These are phyloP conservation scores for Metarhizium sp. DNA, from an alignment of 2,329 filamentous ascomycete species.

Conservation along the genomic window DNA sequence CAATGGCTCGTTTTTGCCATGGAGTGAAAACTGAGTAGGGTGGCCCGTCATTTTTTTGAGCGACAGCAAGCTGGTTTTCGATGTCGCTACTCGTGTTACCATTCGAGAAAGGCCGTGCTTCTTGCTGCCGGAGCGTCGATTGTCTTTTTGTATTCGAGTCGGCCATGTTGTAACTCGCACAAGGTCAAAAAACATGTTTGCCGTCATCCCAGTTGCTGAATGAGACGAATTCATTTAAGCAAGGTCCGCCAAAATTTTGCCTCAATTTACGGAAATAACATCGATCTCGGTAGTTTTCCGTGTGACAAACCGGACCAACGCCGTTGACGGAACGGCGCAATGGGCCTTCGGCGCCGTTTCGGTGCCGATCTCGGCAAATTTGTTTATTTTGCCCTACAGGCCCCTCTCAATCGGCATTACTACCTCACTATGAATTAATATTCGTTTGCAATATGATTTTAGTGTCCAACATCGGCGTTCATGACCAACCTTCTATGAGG, in stretches of 20 bases:
- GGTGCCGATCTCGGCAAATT: constrained; percentile 16
- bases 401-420: not conserved
- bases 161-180: not conserved
- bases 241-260: not conserved
- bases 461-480: not conserved
- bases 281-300: not conserved
- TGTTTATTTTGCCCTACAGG: not conserved
- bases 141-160: not conserved
- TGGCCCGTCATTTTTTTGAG: constrained; percentile 4
- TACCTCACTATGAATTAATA: not conserved
- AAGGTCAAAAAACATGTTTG: not conserved
- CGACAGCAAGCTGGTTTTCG: constrained; percentile 9
- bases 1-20: constrained; percentile 31
- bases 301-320: not conserved
- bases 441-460: not conserved
- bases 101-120: not conserved
- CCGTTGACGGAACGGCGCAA: not conserved
- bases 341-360: constrained; percentile 10
- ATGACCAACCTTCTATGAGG: not conserved
- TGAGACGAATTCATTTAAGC: not conserved
- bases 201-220: not conserved
- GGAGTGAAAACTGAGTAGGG: constrained; percentile 28
- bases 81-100: not conserved
- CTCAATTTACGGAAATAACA: not conserved
- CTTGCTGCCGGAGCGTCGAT: not conserved